Evolutionary conservation across 169 alveolate genomes (phyloP).

Genomic region (Eimeria maxima): DNA sequence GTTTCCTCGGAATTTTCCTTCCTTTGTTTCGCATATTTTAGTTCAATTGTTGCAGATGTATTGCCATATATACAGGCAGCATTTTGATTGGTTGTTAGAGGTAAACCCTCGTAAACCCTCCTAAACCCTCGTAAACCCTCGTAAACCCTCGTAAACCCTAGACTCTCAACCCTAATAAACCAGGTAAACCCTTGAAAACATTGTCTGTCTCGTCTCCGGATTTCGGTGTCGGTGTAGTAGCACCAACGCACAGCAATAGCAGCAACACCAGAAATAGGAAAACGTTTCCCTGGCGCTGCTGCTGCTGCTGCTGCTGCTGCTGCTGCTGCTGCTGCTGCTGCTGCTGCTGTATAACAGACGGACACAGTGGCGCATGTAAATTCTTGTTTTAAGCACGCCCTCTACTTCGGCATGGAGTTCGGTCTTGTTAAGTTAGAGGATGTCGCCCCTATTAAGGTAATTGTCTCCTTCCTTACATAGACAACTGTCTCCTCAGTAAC

Average conservation of each 20-base stretch:
- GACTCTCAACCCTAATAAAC: neutral
- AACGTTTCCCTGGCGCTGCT: neutral
- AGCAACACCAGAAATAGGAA: neutral
- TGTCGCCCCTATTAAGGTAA: slow-evolving; percentile 41
- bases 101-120: slow-evolving; percentile 25
- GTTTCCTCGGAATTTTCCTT: slow-evolving; percentile 60
- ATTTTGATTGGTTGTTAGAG: slow-evolving; percentile 35
- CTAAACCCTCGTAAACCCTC: neutral
- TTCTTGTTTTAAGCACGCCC: slow-evolving; percentile 78
- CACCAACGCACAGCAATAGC: neutral
- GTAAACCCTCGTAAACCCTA: neutral
- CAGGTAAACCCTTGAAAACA: neutral
- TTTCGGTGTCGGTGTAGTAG: neutral
- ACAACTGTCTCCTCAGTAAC: too few species aligned
- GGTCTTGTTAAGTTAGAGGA: slow-evolving; percentile 21
- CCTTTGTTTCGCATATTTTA: slow-evolving; percentile 32
- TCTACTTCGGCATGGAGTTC: slow-evolving; percentile 61
- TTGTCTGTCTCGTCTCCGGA: neutral
- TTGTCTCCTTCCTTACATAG: neutral
- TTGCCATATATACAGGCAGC: slow-evolving; percentile 75
- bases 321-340: neutral
- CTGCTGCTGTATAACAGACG: slow-evolving; percentile 10
- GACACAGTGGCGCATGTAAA: slow-evolving; percentile 73
- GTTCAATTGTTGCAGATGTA: slow-evolving; percentile 54
- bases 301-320: neutral